These are phyloP conservation scores for Tylopilus plumbeoviolaceoides DNA, from an alignment of 768 basidiomycete species.

Conservation along the genomic window DNA sequence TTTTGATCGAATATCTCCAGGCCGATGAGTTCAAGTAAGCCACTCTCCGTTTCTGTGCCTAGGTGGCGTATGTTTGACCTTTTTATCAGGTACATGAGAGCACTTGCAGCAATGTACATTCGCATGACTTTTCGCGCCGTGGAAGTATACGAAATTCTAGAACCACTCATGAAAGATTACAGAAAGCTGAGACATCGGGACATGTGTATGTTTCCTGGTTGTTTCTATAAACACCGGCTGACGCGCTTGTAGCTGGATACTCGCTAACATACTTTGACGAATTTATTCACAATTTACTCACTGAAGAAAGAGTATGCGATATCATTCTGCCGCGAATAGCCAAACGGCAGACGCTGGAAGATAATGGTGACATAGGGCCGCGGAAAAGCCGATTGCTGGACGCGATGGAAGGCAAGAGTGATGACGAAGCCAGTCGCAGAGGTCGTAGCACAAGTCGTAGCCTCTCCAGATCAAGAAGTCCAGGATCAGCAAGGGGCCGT, in stretches of 20 bases:
- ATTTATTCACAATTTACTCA: slow-evolving; percentile 79
- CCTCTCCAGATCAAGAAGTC: slow-evolving; percentile 23
- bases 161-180: slow-evolving; percentile 93
- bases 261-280: slow-evolving; percentile 87
- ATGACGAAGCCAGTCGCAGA: slow-evolving; percentile 41
- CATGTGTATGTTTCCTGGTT: slow-evolving; percentile 55
- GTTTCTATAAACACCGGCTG: background rate
- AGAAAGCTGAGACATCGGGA: slow-evolving; percentile 79
- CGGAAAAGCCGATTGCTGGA: slow-evolving; percentile 84
- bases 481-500: slow-evolving; percentile 21
- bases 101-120: slow-evolving; percentile 89
- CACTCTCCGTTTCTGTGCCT: background rate
- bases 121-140: slow-evolving; percentile 89
- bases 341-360: slow-evolving; percentile 84
- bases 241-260: slow-evolving; percentile 66
- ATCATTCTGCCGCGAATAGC: slow-evolving; percentile 89
- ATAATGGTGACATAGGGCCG: slow-evolving; percentile 84
- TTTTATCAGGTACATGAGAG: slow-evolving; percentile 77
- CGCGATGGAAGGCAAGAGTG: slow-evolving; percentile 75
- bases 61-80: background rate
- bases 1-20: slow-evolving; percentile 88
- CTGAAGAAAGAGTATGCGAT: slow-evolving; percentile 92
- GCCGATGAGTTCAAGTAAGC: slow-evolving; percentile 98
- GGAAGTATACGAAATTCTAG: slow-evolving; percentile 90
- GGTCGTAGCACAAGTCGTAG: slow-evolving; percentile 34